Conservation (phyloP, 306 rosid genomes). For the Vigna radiata region DNA sequence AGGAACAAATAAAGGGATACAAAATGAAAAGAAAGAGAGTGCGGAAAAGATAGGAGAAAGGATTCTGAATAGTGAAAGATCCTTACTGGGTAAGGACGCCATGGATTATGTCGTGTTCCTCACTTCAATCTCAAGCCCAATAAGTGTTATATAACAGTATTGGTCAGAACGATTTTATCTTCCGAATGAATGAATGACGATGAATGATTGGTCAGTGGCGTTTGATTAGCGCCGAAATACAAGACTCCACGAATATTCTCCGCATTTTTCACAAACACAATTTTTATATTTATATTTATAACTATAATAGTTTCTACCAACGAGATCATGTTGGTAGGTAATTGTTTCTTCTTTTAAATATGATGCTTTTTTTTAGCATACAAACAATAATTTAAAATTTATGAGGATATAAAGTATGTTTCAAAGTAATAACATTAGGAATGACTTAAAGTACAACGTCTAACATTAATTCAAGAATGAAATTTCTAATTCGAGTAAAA, state of each 20-base stretch:
- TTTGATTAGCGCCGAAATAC: neutral
- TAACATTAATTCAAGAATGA: no score
- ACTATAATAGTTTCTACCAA: no score
- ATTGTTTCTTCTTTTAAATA: no score
- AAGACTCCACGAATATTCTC: neutral
- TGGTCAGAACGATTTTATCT: neutral
- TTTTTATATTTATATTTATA: no score
- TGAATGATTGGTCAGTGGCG: neutral
- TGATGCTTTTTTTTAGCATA: no score
- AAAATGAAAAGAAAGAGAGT: neutral
- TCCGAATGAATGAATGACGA: neutral
- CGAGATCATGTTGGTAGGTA: no score
- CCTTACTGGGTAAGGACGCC: conserved; percentile 31
- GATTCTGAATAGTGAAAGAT: neutral
- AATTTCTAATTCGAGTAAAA: no score
- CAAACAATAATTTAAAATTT: no score
- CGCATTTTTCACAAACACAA: no score
- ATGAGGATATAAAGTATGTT: no score
- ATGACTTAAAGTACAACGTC: no score
- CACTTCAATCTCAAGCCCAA: neutral
- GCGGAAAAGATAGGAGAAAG: neutral
- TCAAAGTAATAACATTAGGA: no score
- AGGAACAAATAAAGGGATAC: neutral
- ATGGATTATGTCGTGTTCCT: conserved; percentile 22
- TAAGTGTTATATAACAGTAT: neutral